These are phyloP conservation scores for Penicillium decumbens DNA, from an alignment of 2,329 filamentous ascomycete genomes.

Conservation along the genomic window DNA sequence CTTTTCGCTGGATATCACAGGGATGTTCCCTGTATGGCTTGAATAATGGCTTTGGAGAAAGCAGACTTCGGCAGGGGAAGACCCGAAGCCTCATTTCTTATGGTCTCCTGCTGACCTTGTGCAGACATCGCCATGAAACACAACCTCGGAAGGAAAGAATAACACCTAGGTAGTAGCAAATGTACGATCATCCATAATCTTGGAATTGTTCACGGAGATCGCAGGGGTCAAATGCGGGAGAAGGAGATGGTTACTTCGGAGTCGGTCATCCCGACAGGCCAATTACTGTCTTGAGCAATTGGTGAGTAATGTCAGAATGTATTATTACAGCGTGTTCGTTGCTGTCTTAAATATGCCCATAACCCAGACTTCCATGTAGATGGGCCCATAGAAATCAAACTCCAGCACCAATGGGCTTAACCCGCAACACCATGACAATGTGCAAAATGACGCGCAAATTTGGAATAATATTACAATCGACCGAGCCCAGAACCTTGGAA, in stretches of 20 bases:
- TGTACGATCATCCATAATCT: constrained; percentile 27
- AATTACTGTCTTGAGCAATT: background rate
- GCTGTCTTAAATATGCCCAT: background rate
- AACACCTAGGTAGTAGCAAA: background rate
- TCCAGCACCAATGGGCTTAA: background rate
- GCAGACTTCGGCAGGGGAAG: too few relatives aligned
- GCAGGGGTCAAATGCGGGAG: constrained; percentile 17
- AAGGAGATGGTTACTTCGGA: constrained; percentile 8
- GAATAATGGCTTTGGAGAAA: too few relatives aligned
- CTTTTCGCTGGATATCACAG: background rate
- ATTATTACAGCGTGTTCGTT: background rate
- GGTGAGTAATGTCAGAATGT: background rate
- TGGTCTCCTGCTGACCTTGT: background rate
- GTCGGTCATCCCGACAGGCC: constrained; percentile 13
- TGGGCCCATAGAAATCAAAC: background rate
- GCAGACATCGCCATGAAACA: background rate
- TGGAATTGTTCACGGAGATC: constrained; percentile 15
- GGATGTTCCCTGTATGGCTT: background rate
- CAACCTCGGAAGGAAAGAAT: background rate
- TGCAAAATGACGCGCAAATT: constrained; percentile 5
- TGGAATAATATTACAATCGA: constrained; percentile 14
- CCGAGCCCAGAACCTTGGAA: background rate
- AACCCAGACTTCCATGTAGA: constrained; percentile 1
- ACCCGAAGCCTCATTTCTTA: too few relatives aligned
- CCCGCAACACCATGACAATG: constrained; percentile 12